phyloP scores from a whole-genome alignment of 2,329 filamentous ascomycete species.

The Ophiostoma angusticollis region DNA sequence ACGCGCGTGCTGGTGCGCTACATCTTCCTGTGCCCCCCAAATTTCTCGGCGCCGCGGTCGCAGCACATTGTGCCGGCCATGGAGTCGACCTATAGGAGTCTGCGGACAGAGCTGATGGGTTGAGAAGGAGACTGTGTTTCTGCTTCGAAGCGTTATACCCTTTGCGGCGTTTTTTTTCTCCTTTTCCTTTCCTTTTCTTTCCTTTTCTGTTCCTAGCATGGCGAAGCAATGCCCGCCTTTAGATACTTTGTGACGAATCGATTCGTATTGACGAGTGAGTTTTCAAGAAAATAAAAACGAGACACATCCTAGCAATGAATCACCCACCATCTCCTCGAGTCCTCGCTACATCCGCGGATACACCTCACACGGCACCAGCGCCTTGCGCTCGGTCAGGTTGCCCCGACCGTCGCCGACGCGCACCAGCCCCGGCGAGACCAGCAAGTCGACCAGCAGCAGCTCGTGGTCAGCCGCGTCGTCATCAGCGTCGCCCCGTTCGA shows the following conservation, averaged over 20 bases:
- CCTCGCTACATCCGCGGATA: not conserved
- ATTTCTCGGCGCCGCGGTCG: slow-evolving; percentile 11
- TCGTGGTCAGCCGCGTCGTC: no score
- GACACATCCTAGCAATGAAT: no score
- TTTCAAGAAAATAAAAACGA: no score
- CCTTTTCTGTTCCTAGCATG: no score
- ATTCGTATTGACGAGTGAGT: no score
- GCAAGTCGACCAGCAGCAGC: slow-evolving; percentile 11
- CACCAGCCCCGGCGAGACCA: slow-evolving; percentile 10
- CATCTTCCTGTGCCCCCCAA: slow-evolving; percentile 15
- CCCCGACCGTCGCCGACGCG: slow-evolving; percentile 11
- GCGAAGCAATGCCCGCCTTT: no score
- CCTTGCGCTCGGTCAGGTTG: slow-evolving; percentile 4
- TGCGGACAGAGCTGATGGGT: slow-evolving; percentile 7
- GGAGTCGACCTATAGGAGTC: slow-evolving; percentile 10
- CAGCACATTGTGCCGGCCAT: slow-evolving; percentile 14
- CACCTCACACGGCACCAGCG: slow-evolving; percentile 10
- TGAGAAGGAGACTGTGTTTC: not conserved
- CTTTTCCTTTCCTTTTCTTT: not conserved
- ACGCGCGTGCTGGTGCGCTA: slow-evolving; percentile 15
- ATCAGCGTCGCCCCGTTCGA: no score
- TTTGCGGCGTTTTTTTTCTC: not conserved
- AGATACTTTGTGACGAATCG: no score
- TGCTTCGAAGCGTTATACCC: not conserved
- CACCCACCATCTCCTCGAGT: not conserved